Conservation (phyloP, 768 basidiomycete genomes). For the Leucogyrophana mollusca region DNA sequence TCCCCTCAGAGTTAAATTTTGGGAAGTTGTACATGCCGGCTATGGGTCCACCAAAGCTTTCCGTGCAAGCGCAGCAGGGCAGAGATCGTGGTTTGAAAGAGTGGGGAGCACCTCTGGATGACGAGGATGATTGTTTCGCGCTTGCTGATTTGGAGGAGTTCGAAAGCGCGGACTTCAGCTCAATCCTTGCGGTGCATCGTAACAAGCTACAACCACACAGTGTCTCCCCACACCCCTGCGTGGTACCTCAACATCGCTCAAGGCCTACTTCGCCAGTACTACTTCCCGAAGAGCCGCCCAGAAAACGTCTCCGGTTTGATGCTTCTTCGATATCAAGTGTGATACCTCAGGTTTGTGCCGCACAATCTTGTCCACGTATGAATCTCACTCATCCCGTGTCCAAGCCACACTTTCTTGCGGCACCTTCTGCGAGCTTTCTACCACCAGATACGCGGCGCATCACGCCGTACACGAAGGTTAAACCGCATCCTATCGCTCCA, state of each 20-base stretch:
- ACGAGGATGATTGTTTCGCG: slow-evolving; percentile 35
- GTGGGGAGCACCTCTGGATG: slow-evolving; percentile 37
- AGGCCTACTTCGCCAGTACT: not conserved
- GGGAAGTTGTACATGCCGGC: slow-evolving; percentile 23
- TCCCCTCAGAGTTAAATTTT: slow-evolving; percentile 12
- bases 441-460: slow-evolving; percentile 19
- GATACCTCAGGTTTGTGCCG: slow-evolving; percentile 44
- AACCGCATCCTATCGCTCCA: slow-evolving; percentile 36
- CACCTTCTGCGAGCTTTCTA: slow-evolving; percentile 12
- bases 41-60: slow-evolving; percentile 14
- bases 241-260: not conserved
- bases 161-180: slow-evolving; percentile 29
- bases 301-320: slow-evolving; percentile 36
- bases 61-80: not conserved
- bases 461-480: slow-evolving; percentile 33
- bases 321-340: slow-evolving; percentile 32
- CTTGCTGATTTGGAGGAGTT: slow-evolving; percentile 46
- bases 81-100: slow-evolving; percentile 24
- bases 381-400: slow-evolving; percentile 11
- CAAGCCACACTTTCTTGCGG: slow-evolving; percentile 23
- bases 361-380: not conserved
- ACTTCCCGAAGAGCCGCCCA: slow-evolving; percentile 9
- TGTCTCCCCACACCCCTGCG: too few relatives aligned
- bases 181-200: too few relatives aligned
- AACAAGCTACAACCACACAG: too few relatives aligned